Conservation (phyloP, 495 filamentous ascomycete genomes). For the Penicillium dipodomyicola region DNA sequence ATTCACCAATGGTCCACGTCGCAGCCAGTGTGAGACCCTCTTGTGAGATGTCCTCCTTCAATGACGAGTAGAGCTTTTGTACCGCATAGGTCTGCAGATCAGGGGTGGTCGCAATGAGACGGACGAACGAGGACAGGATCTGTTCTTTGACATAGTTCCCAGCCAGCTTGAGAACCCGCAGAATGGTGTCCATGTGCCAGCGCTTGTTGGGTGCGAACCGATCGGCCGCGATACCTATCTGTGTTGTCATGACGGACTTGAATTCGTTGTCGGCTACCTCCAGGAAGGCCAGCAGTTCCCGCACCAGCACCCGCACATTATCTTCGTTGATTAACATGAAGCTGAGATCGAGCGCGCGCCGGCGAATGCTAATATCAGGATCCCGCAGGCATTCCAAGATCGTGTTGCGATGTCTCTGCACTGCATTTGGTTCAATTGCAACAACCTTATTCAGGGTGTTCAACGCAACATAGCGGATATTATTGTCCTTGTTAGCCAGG, state of each 20-base stretch:
- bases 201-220: constrained; percentile 93
- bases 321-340: constrained; percentile 97
- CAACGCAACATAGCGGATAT: constrained; percentile 95
- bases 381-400: constrained; percentile 95
- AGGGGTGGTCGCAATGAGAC: constrained; percentile 89
- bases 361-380: constrained; percentile 97
- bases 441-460: constrained; percentile 99
- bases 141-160: constrained; percentile 98
- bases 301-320: constrained; percentile 88
- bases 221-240: constrained; percentile 96
- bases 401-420: constrained; percentile 94
- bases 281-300: constrained; percentile 89
- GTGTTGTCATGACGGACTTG: constrained; percentile 94
- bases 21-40: constrained; percentile 91
- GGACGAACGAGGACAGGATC: constrained; percentile 93
- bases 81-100: constrained; percentile 95
- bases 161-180: constrained; percentile 89
- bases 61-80: constrained; percentile 83
- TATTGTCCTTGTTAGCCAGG: constrained; percentile 95
- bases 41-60: constrained; percentile 96
- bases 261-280: constrained; percentile 98
- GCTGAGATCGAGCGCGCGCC: constrained; percentile 90
- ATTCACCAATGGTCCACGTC: constrained; percentile 98
- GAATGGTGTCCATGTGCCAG: constrained; percentile 97
- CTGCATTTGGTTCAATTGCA: constrained; percentile 94